Percentiles rank a stretch among this genome's conserved stretches.
These are phyloP conservation scores for Wickerhamiella vanderwaltii DNA, from an alignment of 805 yeast genomes.

Conservation along the genomic window DNA sequence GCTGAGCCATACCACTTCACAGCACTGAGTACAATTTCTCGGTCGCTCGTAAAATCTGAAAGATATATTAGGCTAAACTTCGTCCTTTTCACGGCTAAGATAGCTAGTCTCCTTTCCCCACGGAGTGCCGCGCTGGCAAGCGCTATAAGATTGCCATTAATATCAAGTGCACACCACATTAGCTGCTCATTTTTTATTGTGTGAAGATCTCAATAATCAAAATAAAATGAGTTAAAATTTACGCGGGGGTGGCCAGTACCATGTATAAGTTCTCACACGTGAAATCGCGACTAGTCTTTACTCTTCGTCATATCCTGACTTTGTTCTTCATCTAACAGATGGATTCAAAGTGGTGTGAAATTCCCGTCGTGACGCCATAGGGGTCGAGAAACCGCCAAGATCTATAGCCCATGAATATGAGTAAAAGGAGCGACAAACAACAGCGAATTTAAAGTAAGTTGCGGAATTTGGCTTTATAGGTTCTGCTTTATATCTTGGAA, in stretches of 20 bases:
- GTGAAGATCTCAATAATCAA: too few relatives aligned
- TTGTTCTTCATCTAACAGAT: too few relatives aligned
- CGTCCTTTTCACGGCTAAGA: too few relatives aligned
- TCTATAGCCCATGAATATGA: background rate
- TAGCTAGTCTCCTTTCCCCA: too few relatives aligned
- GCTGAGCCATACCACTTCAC: background rate
- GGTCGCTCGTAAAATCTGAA: too few relatives aligned
- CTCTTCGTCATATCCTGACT: background rate
- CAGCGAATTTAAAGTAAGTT: background rate
- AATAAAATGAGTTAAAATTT: background rate
- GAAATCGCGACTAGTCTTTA: background rate
- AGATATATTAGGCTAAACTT: too few relatives aligned
- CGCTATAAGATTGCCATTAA: too few relatives aligned
- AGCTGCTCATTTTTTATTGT: too few relatives aligned
- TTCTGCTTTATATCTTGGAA: too few relatives aligned
- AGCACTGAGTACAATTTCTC: conserved; percentile 1
- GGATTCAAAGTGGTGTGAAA: background rate
- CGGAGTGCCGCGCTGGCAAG: too few relatives aligned
- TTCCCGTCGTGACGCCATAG: background rate
- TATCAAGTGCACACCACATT: too few relatives aligned
- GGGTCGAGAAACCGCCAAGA: background rate
- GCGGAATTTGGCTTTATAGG: background rate
- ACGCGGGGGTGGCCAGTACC: background rate
- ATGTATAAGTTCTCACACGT: background rate
- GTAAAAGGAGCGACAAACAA: background rate